phyloP scores from a whole-genome alignment of 2,329 filamentous ascomycete species.

The Zymoseptoria tritici region DNA sequence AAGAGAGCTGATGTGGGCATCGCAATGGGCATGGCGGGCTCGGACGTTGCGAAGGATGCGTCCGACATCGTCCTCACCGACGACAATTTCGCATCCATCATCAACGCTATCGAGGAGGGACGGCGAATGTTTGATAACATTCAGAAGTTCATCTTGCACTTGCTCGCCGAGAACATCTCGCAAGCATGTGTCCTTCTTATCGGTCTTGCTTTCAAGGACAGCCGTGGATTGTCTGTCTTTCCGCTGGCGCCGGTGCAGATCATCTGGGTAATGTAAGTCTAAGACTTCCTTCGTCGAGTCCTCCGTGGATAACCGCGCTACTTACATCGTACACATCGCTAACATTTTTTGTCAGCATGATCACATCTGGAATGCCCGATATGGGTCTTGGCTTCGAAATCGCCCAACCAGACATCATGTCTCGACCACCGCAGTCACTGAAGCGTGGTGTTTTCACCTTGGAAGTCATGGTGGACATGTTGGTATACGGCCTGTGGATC shows the following conservation, averaged over 20 bases:
- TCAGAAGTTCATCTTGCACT: conserved; percentile 77
- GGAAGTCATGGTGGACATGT: conserved; percentile 70
- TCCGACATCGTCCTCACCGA: conserved; percentile 78
- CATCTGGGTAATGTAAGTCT: conserved; percentile 47
- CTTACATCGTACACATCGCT: neutral
- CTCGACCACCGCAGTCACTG: conserved; percentile 66
- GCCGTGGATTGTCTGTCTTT: conserved; percentile 66
- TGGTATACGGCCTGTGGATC: conserved; percentile 73
- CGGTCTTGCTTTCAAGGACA: conserved; percentile 74
- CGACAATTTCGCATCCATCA: conserved; percentile 82
- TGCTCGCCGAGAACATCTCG: conserved; percentile 94
- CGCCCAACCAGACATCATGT: conserved; percentile 69
- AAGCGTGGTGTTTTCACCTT: conserved; percentile 63
- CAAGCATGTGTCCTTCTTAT: conserved; percentile 75
- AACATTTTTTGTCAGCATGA: conserved; percentile 62
- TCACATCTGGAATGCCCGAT: conserved; percentile 75
- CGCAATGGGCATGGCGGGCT: conserved; percentile 77
- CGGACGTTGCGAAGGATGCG: conserved; percentile 78
- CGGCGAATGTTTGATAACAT: conserved; percentile 84
- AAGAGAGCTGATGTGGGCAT: conserved; percentile 79
- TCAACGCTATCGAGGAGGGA: conserved; percentile 74
- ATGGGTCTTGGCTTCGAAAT: conserved; percentile 77
- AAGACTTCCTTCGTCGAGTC: neutral
- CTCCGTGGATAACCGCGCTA: neutral
- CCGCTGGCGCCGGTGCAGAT: conserved; percentile 80